Conservation (phyloP, 495 filamentous ascomycete species). For the Usnea hakonensis region DNA sequence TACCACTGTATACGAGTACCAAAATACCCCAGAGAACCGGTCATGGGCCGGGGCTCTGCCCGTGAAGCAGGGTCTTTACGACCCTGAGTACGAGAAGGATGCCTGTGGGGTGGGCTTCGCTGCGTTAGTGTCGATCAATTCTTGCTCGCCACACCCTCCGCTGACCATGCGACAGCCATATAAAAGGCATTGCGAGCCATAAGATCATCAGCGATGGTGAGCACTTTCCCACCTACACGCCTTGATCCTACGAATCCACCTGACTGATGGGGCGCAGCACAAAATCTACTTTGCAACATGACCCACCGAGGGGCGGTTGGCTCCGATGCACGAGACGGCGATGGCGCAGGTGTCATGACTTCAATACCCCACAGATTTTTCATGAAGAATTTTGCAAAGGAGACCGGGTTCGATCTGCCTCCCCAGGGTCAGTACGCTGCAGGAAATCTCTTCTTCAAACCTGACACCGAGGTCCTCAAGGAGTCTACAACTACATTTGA, state of each 20-base stretch:
- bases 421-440: conserved; percentile 91
- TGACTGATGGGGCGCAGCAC: conserved; percentile 49
- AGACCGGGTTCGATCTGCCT: conserved; percentile 78
- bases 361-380: conserved; percentile 99
- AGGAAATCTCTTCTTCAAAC: conserved; percentile 98
- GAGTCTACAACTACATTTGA: conserved; percentile 85
- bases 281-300: conserved; percentile 98
- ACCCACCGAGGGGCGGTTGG: conserved; percentile 98
- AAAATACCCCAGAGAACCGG: conserved; percentile 69
- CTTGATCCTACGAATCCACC: not conserved
- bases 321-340: conserved; percentile 94
- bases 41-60: conserved; percentile 96
- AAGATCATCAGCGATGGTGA: conserved; percentile 99
- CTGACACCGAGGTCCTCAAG: conserved; percentile 76
- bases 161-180: conserved; percentile 55
- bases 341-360: conserved; percentile 98
- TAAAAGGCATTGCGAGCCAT: conserved; percentile 95
- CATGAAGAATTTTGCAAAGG: conserved; percentile 91
- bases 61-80: conserved; percentile 96
- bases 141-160: not conserved
- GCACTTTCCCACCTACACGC: conserved; percentile 28
- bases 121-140: conserved; percentile 56
- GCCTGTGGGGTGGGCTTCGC: conserved; percentile 99
- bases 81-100: conserved; percentile 96
- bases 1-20: conserved; percentile 70